These are phyloP conservation scores for Melampsora occidentalis DNA, from an alignment of 1,284 basidiomycete species.

Conservation along the genomic window DNA sequence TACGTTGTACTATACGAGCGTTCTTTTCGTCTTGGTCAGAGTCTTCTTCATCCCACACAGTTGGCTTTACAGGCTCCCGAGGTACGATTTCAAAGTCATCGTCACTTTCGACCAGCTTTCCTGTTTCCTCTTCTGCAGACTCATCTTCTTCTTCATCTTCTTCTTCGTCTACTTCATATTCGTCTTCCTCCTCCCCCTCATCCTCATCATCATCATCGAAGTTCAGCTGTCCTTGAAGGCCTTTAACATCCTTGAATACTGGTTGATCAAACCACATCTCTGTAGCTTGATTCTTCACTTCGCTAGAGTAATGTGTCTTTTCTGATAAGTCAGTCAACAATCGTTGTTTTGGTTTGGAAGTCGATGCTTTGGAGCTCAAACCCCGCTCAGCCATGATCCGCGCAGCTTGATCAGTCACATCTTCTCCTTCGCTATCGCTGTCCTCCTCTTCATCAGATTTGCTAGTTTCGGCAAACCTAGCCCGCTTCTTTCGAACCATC, in stretches of 20 bases:
- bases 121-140: constrained; percentile 50
- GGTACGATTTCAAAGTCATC: constrained; percentile 46
- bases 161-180: constrained; percentile 54
- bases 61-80: constrained; percentile 23
- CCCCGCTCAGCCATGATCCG: constrained; percentile 57
- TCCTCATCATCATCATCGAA: constrained; percentile 58
- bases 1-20: constrained; percentile 66
- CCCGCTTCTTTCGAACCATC: constrained; percentile 45
- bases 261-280: constrained; percentile 94
- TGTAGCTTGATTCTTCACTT: constrained; percentile 57
- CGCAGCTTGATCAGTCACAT: constrained; percentile 56
- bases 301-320: constrained; percentile 46
- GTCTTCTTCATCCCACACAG: constrained; percentile 34
- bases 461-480: constrained; percentile 34
- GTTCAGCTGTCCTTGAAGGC: constrained; percentile 58
- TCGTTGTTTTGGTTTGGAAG: constrained; percentile 46
- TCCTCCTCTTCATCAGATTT: constrained; percentile 47
- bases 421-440: constrained; percentile 51
- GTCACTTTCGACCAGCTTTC: constrained; percentile 55
- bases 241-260: constrained; percentile 74
- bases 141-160: constrained; percentile 47
- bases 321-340: constrained; percentile 46
- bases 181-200: constrained; percentile 55
- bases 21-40: constrained; percentile 47
- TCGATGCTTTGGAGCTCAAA: constrained; percentile 56